Percentiles rank a stretch among this genome's conserved stretches.
Conservation (phyloP, 257 asterid genomes). For the Solanum chaucha region DNA sequence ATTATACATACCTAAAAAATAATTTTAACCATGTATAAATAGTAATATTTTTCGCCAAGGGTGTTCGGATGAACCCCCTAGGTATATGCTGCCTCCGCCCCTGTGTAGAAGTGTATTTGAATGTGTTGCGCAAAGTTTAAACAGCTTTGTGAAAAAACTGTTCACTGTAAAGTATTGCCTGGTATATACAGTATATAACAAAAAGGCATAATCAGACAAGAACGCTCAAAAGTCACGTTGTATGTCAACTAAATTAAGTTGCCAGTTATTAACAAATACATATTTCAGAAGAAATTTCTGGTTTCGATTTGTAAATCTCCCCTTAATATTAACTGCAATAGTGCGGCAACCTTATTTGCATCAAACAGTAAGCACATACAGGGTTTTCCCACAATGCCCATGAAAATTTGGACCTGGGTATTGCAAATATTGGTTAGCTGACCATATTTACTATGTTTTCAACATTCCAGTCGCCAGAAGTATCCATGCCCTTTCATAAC, state of each 20-base stretch:
- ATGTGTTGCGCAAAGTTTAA: background rate
- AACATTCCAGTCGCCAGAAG: background rate
- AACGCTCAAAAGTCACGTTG: background rate
- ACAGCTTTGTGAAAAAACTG: background rate
- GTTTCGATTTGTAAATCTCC: background rate
- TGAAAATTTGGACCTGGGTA: background rate
- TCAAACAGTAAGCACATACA: background rate
- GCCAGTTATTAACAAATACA: background rate
- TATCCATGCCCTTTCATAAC: background rate
- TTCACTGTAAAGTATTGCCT: background rate
- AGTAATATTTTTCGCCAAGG: too few species aligned
- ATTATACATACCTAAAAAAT: too few species aligned
- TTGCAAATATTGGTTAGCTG: background rate
- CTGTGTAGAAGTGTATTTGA: background rate
- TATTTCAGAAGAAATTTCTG: slow-evolving; percentile 1
- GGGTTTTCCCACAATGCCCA: background rate
- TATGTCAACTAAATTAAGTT: background rate
- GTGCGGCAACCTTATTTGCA: background rate
- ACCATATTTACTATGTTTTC: background rate
- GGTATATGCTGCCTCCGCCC: too few species aligned
- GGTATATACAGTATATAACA: background rate
- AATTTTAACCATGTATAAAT: too few species aligned
- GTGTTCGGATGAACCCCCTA: too few species aligned
- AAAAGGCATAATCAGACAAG: background rate
- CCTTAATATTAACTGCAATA: background rate